Evolutionary conservation across 352 stramenopile species (phyloP), one percentile per base, ranked within the genome.

Genomic region (Phytophthora brassicae): DNA sequence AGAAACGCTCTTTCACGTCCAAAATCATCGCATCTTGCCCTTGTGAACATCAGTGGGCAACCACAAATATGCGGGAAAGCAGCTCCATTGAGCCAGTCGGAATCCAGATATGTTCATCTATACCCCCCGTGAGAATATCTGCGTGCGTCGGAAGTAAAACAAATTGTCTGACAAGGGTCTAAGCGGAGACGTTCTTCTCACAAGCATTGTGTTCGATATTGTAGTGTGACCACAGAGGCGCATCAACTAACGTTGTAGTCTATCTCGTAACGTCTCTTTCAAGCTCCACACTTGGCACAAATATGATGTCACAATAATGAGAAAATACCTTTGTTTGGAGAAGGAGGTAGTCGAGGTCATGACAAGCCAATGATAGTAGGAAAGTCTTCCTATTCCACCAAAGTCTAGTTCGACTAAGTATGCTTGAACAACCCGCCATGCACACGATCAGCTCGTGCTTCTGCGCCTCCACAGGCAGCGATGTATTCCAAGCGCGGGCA

Each of bases 61-160:
- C 51, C 1, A 62, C 16, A 16, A 67, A 66, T n/a, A 53, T 44
- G 1, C 46, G 46, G 3, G 47, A 8, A n/a, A 64, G 38, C 1
- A 59, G 7, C 1, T 57, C 28, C 12, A n/a, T 51, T 2, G 35
- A 9, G 1, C 19, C 7, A 1, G 13, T 52, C 1, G 38, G 46
- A 23, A 64, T 46, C 56, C 56, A 64, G 1, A 2, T 36, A 16
- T 12, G 38, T 9, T 6, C 24, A 20, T 41, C 26, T 6, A 13
- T 24, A 7, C 5, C 6, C 3, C 22, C 0, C 38, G 31, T 12
- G 31, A 38, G 6, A 38, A 16, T 39, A 5, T 39, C 33, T 17
- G 33, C 33, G 12, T 14, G n/a, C n/a, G n/a, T n/a, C n/a, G n/a
- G n/a, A n/a, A n/a, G n/a, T n/a, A n/a, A n/a, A n/a, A n/a, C n/a